These are phyloP conservation scores for Stagonosporopsis rhizophila DNA, from an alignment of 2,329 filamentous ascomycete genomes.

Conservation along the genomic window DNA sequence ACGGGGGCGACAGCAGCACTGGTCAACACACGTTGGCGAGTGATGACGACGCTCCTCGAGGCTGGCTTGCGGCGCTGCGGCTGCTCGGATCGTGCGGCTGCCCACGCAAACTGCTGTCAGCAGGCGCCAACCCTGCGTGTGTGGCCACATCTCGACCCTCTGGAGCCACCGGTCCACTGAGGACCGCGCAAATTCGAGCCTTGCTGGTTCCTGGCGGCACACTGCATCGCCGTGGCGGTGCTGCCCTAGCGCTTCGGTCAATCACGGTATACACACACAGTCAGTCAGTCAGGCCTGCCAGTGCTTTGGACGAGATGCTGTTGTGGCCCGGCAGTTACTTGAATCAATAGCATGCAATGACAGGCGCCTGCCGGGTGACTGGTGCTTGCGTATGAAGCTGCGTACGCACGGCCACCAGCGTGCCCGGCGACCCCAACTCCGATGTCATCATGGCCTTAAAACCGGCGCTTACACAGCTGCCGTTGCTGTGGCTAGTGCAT, in stretches of 20 bases:
- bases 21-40: too few relatives aligned
- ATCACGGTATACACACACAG: too few relatives aligned
- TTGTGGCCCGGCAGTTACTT: not conserved
- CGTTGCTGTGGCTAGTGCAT: slow-evolving; percentile 1
- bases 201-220: slow-evolving; percentile 6
- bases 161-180: too few relatives aligned
- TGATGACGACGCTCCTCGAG: slow-evolving; percentile 18
- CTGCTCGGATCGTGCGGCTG: slow-evolving; percentile 16
- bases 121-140: slow-evolving; percentile 4
- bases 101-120: slow-evolving; percentile 3
- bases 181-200: too few relatives aligned
- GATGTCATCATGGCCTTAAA: slow-evolving; percentile 17
- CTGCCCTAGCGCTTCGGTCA: slow-evolving; percentile 1
- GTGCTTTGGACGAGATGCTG: too few relatives aligned
- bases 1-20: slow-evolving; percentile 5
- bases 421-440: slow-evolving; percentile 6
- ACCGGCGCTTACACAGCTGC: slow-evolving; percentile 8
- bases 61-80: slow-evolving; percentile 1
- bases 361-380: slow-evolving; percentile 9
- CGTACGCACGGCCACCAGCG: slow-evolving; percentile 8
- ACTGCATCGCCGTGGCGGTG: slow-evolving; percentile 18
- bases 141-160: not conserved
- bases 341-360: not conserved
- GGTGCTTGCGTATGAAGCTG: slow-evolving; percentile 9
- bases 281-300: too few relatives aligned